Percentiles rank a stretch among this genome's conserved stretches.
Evolutionary conservation across 371 early-diverging fungal genomes (phyloP).

Genomic region (Rhizopus arrhizus): DNA sequence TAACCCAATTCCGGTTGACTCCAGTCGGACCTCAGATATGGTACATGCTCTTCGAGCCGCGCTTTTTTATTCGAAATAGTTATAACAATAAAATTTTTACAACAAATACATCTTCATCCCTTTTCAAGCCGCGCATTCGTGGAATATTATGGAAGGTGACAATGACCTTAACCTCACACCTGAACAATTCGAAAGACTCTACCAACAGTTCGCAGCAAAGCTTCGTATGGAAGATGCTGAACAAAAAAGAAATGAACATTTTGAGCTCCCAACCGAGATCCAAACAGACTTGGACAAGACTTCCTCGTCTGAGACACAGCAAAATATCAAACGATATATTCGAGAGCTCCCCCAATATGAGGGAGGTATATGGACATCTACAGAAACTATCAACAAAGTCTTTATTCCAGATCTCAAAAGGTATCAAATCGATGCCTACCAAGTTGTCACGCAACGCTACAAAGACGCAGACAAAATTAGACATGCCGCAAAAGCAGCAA

Average conservation of each 20-base stretch:
- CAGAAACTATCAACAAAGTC: constrained; percentile 9
- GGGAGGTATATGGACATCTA: neutral
- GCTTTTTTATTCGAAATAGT: neutral
- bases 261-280: neutral
- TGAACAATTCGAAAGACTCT: neutral
- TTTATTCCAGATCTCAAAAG: constrained; percentile 5
- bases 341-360: neutral
- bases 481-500: constrained; percentile 9
- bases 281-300: neutral
- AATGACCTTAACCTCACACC: neutral
- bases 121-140: neutral
- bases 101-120: neutral
- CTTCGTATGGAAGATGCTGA: neutral
- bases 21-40: no score
- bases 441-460: neutral
- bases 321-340: neutral
- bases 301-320: neutral
- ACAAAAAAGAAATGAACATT: neutral
- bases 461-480: constrained; percentile 11
- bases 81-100: neutral
- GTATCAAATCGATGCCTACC: constrained; percentile 1
- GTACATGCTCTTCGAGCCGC: neutral
- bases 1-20: neutral
- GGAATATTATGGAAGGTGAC: neutral
- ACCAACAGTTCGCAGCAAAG: neutral